These are phyloP conservation scores for Russula sp. DNA, from an alignment of 768 basidiomycete species.

Conservation along the genomic window DNA sequence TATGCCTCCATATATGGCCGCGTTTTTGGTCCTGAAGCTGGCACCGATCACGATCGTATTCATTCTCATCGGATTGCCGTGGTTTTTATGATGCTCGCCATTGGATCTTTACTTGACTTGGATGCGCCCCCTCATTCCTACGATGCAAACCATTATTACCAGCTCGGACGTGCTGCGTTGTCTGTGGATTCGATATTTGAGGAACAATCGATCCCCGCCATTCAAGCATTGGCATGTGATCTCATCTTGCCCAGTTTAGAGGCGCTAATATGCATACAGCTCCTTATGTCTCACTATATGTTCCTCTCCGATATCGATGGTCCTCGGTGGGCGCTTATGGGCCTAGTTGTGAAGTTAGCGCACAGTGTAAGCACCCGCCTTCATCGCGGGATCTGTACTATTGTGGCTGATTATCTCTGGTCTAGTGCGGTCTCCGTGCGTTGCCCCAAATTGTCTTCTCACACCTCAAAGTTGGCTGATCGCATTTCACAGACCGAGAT, in stretches of 20 bases:
- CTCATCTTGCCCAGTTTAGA: background rate
- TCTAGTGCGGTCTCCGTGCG: conserved; percentile 31
- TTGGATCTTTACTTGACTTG: conserved; percentile 57
- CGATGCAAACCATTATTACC: conserved; percentile 53
- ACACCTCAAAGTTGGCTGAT: conserved; percentile 13
- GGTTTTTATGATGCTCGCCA: conserved; percentile 55
- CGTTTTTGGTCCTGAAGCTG: conserved; percentile 41
- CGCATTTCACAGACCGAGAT: conserved; percentile 47
- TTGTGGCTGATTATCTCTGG: conserved; percentile 19
- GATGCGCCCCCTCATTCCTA: conserved; percentile 44
- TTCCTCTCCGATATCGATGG: conserved; percentile 43
- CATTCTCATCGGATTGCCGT: conserved; percentile 51
- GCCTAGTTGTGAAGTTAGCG: conserved; percentile 60
- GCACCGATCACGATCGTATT: conserved; percentile 33
- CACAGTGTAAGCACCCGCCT: conserved; percentile 44
- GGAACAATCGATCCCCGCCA: conserved; percentile 52
- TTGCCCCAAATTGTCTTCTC: conserved; percentile 45
- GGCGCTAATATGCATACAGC: conserved; percentile 34
- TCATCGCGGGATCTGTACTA: conserved; percentile 16
- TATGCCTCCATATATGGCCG: conserved; percentile 44
- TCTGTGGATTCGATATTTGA: conserved; percentile 58
- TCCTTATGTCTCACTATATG: conserved; percentile 48
- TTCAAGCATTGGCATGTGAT: conserved; percentile 53
- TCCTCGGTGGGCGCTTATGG: conserved; percentile 64
- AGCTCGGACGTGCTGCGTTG: conserved; percentile 51